phyloP scores from a whole-genome alignment of 139 green algal genomes.

The Picocystis salinarum region DNA sequence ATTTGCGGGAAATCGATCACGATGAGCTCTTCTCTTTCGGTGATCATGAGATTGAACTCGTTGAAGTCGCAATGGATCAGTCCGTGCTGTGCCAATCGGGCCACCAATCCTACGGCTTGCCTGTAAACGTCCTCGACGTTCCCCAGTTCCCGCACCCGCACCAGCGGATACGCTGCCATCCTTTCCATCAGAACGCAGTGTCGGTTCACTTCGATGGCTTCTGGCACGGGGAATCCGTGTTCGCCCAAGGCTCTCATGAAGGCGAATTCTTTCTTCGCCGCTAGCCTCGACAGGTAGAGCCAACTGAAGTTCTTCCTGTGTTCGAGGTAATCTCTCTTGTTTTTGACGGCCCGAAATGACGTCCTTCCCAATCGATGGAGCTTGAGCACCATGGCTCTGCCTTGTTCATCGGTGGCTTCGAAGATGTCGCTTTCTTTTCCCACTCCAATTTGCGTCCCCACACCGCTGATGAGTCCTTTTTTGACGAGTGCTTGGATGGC shows the following conservation, averaged over 20 bases:
- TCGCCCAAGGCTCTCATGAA: slow-evolving; percentile 93
- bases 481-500: slow-evolving; percentile 69
- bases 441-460: slow-evolving; percentile 86
- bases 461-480: slow-evolving; percentile 50
- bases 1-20: slow-evolving; percentile 97
- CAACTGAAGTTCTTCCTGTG: slow-evolving; percentile 44
- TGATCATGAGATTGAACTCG: slow-evolving; percentile 82
- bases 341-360: slow-evolving; percentile 87
- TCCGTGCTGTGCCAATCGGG: slow-evolving; percentile 30
- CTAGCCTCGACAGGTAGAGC: slow-evolving; percentile 85
- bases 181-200: slow-evolving; percentile 5
- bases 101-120: slow-evolving; percentile 58
- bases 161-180: not conserved
- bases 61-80: slow-evolving; percentile 99
- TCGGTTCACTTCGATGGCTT: slow-evolving; percentile 75
- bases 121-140: slow-evolving; percentile 46
- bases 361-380: slow-evolving; percentile 91
- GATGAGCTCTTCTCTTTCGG: slow-evolving; percentile 50
- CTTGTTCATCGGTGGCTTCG: slow-evolving; percentile 46
- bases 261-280: slow-evolving; percentile 83
- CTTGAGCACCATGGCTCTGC: slow-evolving; percentile 74
- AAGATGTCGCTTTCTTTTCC: slow-evolving; percentile 94
- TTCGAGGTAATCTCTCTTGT: slow-evolving; percentile 88
- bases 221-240: slow-evolving; percentile 73
- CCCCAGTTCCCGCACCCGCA: slow-evolving; percentile 37